phyloP scores from a whole-genome alignment of 257 asterid genomes.

The Penstemon eatonii region DNA sequence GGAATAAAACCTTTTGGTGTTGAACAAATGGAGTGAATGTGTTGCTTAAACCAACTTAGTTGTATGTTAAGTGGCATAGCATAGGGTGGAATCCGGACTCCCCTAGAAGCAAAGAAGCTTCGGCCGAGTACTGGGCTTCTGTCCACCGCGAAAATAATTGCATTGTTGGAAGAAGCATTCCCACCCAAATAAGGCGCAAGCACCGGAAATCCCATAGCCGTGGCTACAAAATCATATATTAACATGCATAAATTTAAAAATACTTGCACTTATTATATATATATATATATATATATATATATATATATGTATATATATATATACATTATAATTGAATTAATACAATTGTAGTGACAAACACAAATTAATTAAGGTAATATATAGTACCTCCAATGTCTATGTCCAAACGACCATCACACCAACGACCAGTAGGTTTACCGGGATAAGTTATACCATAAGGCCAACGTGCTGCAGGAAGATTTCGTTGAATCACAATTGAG shows the following conservation, averaged over 20 bases:
- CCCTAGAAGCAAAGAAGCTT: slow-evolving; percentile 12
- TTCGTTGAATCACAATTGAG: neutral
- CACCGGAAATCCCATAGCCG: slow-evolving; percentile 24
- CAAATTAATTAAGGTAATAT: neutral
- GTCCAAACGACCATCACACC: slow-evolving; percentile 22
- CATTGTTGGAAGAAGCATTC: slow-evolving; percentile 21
- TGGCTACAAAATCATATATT: slow-evolving; percentile 15
- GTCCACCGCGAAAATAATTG: slow-evolving; percentile 29
- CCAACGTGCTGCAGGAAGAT: neutral
- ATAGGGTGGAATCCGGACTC: slow-evolving; percentile 16
- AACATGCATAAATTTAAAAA: neutral
- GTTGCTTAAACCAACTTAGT: neutral
- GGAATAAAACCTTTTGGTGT: slow-evolving; percentile 3
- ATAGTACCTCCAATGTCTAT: slow-evolving; percentile 14
- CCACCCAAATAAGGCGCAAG: slow-evolving; percentile 26
- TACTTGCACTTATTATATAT: too few relatives aligned
- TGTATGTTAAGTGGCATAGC: slow-evolving; percentile 24
- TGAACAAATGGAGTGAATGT: slow-evolving; percentile 18
- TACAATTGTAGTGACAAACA: neutral
- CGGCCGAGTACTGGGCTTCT: slow-evolving; percentile 29
- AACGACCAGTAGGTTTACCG: slow-evolving; percentile 3
- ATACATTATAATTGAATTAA: too few relatives aligned
- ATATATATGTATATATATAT: too few relatives aligned
- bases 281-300: too few relatives aligned
- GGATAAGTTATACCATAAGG: slow-evolving; percentile 23